phyloP scores from a whole-genome alignment of 768 basidiomycete genomes.

The Phanerodontia chrysosporium region DNA sequence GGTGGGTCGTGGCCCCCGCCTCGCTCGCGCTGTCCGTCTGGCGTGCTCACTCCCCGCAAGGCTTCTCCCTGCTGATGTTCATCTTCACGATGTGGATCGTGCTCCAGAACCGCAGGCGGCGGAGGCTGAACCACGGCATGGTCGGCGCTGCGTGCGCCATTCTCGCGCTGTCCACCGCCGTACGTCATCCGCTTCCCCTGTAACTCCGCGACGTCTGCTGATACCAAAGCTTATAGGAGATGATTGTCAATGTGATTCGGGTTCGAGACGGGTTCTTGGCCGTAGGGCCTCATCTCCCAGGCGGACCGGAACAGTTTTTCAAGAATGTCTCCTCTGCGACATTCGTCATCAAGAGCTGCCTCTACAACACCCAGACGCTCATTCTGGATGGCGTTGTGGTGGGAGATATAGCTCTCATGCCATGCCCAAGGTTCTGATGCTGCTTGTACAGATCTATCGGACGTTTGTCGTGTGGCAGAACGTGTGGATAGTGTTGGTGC shows the following conservation, averaged over 20 bases:
- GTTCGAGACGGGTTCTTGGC: conserved; percentile 12
- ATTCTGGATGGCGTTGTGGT: conserved; percentile 22
- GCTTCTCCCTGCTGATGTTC: conserved; percentile 23
- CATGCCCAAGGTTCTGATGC: not conserved
- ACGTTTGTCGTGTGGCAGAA: conserved; percentile 12
- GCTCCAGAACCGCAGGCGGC: conserved; percentile 14
- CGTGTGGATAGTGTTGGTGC: not conserved
- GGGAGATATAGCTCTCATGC: not conserved
- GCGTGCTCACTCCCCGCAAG: conserved; percentile 2
- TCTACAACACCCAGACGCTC: conserved; percentile 18
- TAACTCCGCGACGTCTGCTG: not conserved
- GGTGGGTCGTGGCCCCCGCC: conserved; percentile 7
- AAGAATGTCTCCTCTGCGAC: conserved; percentile 9
- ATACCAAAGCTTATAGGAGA: conserved; percentile 13
- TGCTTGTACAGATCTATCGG: conserved; percentile 5
- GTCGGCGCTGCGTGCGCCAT: conserved; percentile 16
- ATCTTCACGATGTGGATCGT: conserved; percentile 21
- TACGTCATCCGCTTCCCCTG: not conserved
- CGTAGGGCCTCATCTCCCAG: conserved; percentile 8
- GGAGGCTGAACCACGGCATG: conserved; percentile 15
- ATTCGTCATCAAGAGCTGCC: conserved; percentile 17
- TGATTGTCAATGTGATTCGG: conserved; percentile 13
- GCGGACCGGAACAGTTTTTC: conserved; percentile 10
- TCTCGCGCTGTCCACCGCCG: conserved; percentile 17
- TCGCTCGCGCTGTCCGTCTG: not conserved